Percentiles rank a stretch among this genome's conserved stretches.
Conservation (phyloP, 73 alveolate genomes). For the Symbiodinium pilosum region DNA sequence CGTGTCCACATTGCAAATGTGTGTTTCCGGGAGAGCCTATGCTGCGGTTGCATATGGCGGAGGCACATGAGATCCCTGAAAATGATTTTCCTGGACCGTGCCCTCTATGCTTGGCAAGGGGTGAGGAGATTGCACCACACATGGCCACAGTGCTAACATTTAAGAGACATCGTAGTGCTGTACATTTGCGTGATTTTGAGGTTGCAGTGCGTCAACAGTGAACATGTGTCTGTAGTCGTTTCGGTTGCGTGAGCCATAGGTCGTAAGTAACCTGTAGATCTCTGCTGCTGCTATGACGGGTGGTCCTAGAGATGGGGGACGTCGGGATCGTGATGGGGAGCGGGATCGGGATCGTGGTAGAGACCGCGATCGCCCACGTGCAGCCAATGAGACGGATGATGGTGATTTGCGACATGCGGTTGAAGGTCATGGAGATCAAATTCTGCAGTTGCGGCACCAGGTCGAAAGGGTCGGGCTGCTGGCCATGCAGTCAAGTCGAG, state of each 20-base stretch:
- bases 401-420: too few relatives aligned
- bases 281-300: too few relatives aligned
- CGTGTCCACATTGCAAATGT: conserved; percentile 6
- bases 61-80: neutral
- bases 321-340: too few relatives aligned
- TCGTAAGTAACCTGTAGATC: too few relatives aligned
- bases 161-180: neutral
- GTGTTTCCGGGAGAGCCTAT: conserved; percentile 30
- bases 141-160: neutral
- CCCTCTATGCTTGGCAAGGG: neutral
- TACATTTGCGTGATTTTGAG: neutral
- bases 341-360: too few relatives aligned
- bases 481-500: neutral
- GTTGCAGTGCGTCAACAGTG: neutral
- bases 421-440: neutral
- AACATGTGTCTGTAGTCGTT: too few relatives aligned
- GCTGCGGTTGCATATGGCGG: neutral
- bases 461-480: neutral
- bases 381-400: too few relatives aligned
- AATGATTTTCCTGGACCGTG: neutral
- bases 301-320: too few relatives aligned
- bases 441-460: neutral
- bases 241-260: too few relatives aligned
- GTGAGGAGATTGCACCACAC: neutral
- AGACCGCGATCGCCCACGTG: too few relatives aligned